phyloP scores from a whole-genome alignment of 306 rosid species.

The Fagus sylvatica region DNA sequence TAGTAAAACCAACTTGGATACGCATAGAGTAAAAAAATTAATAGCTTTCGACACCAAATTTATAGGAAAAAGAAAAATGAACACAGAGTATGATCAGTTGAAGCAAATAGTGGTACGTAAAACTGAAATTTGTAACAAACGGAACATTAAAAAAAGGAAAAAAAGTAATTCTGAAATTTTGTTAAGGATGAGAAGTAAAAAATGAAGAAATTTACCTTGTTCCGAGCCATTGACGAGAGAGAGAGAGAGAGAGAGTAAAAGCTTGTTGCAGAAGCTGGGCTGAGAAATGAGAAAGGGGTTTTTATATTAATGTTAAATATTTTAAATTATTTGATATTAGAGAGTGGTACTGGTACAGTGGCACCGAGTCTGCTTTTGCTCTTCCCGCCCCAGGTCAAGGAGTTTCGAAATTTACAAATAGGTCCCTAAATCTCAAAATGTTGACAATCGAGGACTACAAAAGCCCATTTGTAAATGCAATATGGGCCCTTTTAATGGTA shows the following conservation, averaged over 20 bases:
- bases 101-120: neutral
- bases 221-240: slow-evolving; percentile 64
- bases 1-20: neutral
- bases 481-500: neutral
- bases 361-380: too few species aligned
- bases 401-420: neutral
- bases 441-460: neutral
- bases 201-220: slow-evolving; percentile 46
- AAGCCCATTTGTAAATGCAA: neutral
- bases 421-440: neutral
- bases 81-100: neutral
- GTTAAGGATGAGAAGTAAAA: neutral
- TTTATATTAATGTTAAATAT: too few species aligned
- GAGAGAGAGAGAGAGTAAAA: neutral
- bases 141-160: neutral
- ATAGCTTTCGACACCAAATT: neutral
- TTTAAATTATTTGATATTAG: too few species aligned
- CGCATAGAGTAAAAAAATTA: neutral
- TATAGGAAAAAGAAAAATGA: neutral
- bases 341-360: too few species aligned
- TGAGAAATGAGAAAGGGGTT: neutral
- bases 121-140: neutral
- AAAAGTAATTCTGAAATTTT: neutral
- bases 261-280: slow-evolving; percentile 37
- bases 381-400: slow-evolving; percentile 8